Conservation (phyloP, 306 rosid genomes). For the Fragaria iinumae region DNA sequence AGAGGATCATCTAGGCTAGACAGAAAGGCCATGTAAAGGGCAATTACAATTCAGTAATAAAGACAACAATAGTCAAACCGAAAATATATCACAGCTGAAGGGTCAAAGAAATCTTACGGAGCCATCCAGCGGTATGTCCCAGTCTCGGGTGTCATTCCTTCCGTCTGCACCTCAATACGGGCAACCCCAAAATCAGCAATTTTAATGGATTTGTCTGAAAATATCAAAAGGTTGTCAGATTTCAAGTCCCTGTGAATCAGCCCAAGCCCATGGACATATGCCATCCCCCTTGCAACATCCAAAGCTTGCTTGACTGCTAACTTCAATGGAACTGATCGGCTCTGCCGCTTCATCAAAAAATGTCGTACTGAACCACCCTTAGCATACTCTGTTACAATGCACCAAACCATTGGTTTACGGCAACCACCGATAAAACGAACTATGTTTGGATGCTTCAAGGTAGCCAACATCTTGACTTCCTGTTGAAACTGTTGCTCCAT, state of each 20-base stretch:
- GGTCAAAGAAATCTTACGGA: constrained; percentile 67
- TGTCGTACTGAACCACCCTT: constrained; percentile 97
- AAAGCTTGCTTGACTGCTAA: constrained; percentile 95
- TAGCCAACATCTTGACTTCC: constrained; percentile 96
- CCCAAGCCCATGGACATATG: constrained; percentile 85
- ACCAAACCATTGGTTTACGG: constrained; percentile 97
- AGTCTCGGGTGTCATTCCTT: constrained; percentile 99
- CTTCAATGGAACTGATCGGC: constrained; percentile 86
- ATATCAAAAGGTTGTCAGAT: constrained; percentile 92
- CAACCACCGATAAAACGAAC: constrained; percentile 96
- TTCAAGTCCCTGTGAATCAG: constrained; percentile 93
- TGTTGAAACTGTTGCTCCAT: constrained; percentile 99
- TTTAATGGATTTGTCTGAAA: constrained; percentile 89
- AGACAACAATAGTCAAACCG: not conserved
- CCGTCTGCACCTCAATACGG: constrained; percentile 98
- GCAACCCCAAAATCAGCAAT: constrained; percentile 99
- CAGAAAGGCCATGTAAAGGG: not conserved
- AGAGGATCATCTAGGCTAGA: not conserved
- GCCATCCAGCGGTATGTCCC: constrained; percentile 99
- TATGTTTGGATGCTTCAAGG: constrained; percentile 85
- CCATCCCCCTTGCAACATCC: constrained; percentile 98
- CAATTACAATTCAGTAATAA: not conserved
- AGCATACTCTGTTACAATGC: constrained; percentile 96
- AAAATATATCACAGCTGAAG: not conserved
- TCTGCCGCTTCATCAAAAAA: constrained; percentile 75